phyloP scores from a whole-genome alignment of 768 basidiomycete species.

The Pulveroboletus sp. region DNA sequence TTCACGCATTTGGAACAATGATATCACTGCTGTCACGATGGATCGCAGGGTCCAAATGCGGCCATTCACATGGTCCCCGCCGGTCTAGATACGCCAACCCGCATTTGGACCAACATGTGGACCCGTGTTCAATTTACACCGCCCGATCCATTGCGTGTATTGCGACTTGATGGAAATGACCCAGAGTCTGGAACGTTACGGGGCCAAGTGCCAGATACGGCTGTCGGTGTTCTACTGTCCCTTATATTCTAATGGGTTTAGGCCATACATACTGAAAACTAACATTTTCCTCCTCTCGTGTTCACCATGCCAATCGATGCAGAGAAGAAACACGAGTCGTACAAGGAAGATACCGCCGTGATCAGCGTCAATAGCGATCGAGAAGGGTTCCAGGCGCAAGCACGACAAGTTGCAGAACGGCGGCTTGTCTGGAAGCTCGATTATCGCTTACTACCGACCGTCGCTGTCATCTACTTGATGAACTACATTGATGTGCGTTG shows the following conservation, averaged over 20 bases:
- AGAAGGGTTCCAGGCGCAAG: conserved; percentile 1
- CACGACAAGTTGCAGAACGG: conserved; percentile 13
- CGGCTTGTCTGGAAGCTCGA: conserved; percentile 56
- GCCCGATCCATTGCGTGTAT: too few species aligned
- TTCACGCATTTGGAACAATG: too few species aligned
- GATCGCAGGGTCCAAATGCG: too few species aligned
- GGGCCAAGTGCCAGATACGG: too few species aligned
- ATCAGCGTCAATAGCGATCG: neutral
- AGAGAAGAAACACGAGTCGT: conserved; percentile 17
- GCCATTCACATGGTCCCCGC: too few species aligned
- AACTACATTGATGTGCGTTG: conserved; percentile 62
- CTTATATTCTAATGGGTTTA: neutral
- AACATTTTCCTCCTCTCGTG: neutral
- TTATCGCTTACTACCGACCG: conserved; percentile 50
- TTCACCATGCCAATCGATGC: conserved; percentile 10
- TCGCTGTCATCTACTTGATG: conserved; percentile 60
- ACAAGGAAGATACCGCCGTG: neutral
- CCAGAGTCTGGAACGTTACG: too few species aligned
- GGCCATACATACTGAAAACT: neutral
- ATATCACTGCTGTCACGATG: too few species aligned
- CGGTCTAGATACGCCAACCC: too few species aligned
- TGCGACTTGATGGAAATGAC: too few species aligned
- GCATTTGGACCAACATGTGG: too few species aligned
- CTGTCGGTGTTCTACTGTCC: too few species aligned
- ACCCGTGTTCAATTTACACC: too few species aligned